Base-by-base conservation (phyloP, 75 land plant species). In the Gnetum montanum region DNA sequence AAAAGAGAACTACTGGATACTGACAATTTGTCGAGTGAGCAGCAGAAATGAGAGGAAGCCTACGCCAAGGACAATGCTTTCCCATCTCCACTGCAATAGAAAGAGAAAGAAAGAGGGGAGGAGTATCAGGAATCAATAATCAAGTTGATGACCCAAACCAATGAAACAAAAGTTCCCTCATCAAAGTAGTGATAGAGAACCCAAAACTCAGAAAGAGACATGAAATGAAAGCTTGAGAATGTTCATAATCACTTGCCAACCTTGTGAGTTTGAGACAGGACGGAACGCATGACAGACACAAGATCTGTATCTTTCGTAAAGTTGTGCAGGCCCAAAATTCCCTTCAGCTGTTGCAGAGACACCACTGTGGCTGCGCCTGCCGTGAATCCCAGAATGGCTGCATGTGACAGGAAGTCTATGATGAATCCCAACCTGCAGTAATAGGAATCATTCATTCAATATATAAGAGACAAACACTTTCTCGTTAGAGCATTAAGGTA, bases 71-170 rank as follows among this genome's bases (percentile, higher is more conserved):
- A 84, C 81, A 1, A 60, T 72, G 56, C 74, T 80, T 37, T 76
- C 78, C 94, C 95, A 88, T 47, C 77, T 92, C 97, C 97, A 92
- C 95, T 92, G 90, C 78, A 71, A 55, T 26, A 12, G 7, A 11
- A 11, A 37, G 60, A 5, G 16, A 18, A 25, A 60, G 46, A 38
- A 46, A n/a, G 31, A 31, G 30, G 22, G 22, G 61, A 66, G 8
- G 36, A 27, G 23, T 20, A 34, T 34, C 22, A 43, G 16, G 15
- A 43, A 16, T 34, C 16, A 6, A 25, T 16, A 43, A 43, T 13
- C 29, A 51, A 46, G 29, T 23, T 31, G 8, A 19, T 36, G 46
- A 58, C 8, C 11, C 23, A 46, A 58, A 22, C 18, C n/a, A 48
- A 3, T 25, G 6, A 19, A 4, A 31, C 15, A n/a, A n/a, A n/a